Evolutionary conservation across 495 filamentous ascomycete genomes (phyloP).

Genomic region (Xylaria castorea): DNA sequence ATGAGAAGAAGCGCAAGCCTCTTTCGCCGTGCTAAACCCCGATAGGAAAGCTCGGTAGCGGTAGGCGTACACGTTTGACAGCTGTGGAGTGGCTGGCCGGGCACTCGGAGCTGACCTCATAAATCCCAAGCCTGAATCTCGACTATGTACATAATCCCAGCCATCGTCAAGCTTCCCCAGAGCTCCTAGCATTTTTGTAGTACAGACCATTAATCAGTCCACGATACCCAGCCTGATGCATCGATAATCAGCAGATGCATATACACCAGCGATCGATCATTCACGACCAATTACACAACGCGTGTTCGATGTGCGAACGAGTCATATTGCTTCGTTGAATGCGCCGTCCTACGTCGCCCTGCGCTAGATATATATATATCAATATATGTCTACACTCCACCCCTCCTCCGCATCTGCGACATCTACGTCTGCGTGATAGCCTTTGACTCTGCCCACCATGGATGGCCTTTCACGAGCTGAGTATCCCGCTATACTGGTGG

Average conservation of each 20-base stretch:
- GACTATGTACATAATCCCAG: slow-evolving; percentile 11
- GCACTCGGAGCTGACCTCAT: slow-evolving; percentile 27
- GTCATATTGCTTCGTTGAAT: slow-evolving; percentile 32
- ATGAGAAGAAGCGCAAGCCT: background rate
- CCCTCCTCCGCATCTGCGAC: slow-evolving; percentile 34
- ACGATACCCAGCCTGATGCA: slow-evolving; percentile 8
- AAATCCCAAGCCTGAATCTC: slow-evolving; percentile 21
- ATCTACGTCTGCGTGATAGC: slow-evolving; percentile 32
- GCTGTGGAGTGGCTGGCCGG: slow-evolving; percentile 25
- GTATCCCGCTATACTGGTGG: slow-evolving; percentile 95
- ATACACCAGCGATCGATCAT: background rate
- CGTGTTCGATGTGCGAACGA: background rate
- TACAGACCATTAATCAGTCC: background rate
- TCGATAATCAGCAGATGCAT: slow-evolving; percentile 16
- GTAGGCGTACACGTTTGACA: slow-evolving; percentile 14
- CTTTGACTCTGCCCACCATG: slow-evolving; percentile 58
- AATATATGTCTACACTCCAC: slow-evolving; percentile 43
- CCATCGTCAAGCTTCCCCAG: slow-evolving; percentile 2
- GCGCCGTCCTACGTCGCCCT: slow-evolving; percentile 28
- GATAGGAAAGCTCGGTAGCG: slow-evolving; percentile 12
- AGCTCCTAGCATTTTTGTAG: slow-evolving; percentile 8
- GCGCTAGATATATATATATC: slow-evolving; percentile 40
- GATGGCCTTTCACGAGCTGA: slow-evolving; percentile 86
- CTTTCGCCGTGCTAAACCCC: background rate
- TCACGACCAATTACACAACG: background rate